A percentile compares a stretch with the other conserved stretches of the same genome.
These are phyloP conservation scores for Eucalyptus pauciflora DNA, from an alignment of 345 rosid genomes.

Conservation along the genomic window DNA sequence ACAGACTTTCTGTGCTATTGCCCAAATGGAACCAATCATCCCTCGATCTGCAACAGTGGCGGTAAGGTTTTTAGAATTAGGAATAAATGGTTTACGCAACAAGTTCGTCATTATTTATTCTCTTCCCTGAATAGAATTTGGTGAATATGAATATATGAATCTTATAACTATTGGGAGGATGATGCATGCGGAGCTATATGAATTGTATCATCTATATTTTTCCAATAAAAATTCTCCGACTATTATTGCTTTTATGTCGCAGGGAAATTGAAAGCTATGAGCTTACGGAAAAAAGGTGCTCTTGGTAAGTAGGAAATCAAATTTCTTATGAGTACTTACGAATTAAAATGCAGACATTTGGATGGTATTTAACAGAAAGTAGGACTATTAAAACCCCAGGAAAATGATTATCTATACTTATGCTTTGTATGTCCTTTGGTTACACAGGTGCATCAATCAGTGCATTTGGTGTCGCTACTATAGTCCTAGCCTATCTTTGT, in stretches of 20 bases:
- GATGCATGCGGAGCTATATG: not conserved
- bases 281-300: not conserved
- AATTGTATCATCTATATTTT: not conserved
- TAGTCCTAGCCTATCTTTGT: not conserved
- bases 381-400: not conserved
- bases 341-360: not conserved
- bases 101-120: not conserved
- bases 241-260: not conserved
- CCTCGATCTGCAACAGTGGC: not conserved
- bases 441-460: not conserved
- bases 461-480: not conserved
- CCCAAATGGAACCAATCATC: constrained; percentile 1
- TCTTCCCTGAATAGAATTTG: no score
- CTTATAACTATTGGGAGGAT: not conserved
- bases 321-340: no score
- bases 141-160: not conserved
- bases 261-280: not conserved
- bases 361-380: no score
- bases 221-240: no score
- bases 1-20: constrained; percentile 2
- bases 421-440: not conserved
- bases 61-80: not conserved
- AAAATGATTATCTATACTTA: not conserved
- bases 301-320: not conserved
- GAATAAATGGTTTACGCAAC: not conserved